phyloP scores from a whole-genome alignment of 2,329 filamentous ascomycete genomes.

The Neonectria punicea region DNA sequence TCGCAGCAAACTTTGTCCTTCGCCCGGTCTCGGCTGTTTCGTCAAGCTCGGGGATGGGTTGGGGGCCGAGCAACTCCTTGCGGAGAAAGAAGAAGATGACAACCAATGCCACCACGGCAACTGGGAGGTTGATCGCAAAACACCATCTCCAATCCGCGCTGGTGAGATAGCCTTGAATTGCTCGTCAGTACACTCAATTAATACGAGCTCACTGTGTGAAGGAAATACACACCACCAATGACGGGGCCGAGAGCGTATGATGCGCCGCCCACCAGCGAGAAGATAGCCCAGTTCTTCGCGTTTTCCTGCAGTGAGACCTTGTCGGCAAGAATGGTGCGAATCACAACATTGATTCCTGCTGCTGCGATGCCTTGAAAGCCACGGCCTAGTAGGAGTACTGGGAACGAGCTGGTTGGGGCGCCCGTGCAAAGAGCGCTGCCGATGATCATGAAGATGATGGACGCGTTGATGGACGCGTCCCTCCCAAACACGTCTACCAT shows the following conservation, averaged over 20 bases:
- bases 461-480: slow-evolving; percentile 65
- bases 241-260: slow-evolving; percentile 71
- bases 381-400: slow-evolving; percentile 70
- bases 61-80: slow-evolving; percentile 66
- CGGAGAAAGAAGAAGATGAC: slow-evolving; percentile 67
- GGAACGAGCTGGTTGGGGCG: slow-evolving; percentile 63
- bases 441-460: slow-evolving; percentile 66
- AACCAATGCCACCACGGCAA: slow-evolving; percentile 62
- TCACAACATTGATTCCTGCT: slow-evolving; percentile 69
- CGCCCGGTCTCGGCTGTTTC: slow-evolving; percentile 49
- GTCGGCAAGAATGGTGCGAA: slow-evolving; percentile 72
- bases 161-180: slow-evolving; percentile 57
- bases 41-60: slow-evolving; percentile 58
- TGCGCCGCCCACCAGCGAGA: slow-evolving; percentile 68
- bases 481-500: slow-evolving; percentile 73
- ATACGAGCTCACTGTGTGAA: not conserved
- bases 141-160: slow-evolving; percentile 72
- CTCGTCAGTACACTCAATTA: slow-evolving; percentile 8
- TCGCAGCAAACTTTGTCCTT: slow-evolving; percentile 50
- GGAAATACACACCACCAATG: slow-evolving; percentile 57
- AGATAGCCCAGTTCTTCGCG: slow-evolving; percentile 70
- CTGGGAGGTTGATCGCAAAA: slow-evolving; percentile 71
- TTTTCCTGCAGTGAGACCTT: slow-evolving; percentile 71
- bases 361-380: slow-evolving; percentile 71
- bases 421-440: slow-evolving; percentile 71